Percentiles rank a stretch among this genome's conserved stretches.
Conservation (phyloP, 1,284 basidiomycete species). For the Caloboletus firmus region DNA sequence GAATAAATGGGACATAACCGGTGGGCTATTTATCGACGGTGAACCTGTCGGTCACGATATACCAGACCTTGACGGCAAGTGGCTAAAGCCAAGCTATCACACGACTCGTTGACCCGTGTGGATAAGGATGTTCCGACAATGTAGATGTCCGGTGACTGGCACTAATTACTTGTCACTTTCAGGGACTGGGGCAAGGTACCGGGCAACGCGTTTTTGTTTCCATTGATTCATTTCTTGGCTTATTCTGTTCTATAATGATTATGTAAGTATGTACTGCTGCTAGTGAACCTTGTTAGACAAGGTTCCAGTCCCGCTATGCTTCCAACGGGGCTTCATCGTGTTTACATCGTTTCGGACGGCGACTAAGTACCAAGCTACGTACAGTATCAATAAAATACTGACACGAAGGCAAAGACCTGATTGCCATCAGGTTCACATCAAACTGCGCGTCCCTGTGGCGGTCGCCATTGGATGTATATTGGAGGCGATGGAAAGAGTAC, state of each 20-base stretch:
- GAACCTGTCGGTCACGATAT: conserved; percentile 37
- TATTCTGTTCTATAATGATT: conserved; percentile 12
- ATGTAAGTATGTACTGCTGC: conserved; percentile 12
- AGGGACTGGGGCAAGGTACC: conserved; percentile 7
- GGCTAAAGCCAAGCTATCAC: conserved; percentile 32
- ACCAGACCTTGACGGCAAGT: conserved; percentile 43
- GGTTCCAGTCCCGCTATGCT: conserved; percentile 23
- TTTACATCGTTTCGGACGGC: conserved; percentile 30
- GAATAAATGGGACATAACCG: conserved; percentile 36
- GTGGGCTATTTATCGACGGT: conserved; percentile 51
- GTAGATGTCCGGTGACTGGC: background rate
- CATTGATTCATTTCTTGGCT: conserved; percentile 10
- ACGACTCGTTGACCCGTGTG: conserved; percentile 12
- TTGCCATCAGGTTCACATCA: conserved; percentile 13
- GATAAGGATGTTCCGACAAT: conserved; percentile 6
- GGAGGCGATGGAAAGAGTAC: conserved; percentile 4
- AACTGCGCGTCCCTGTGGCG: conserved; percentile 3
- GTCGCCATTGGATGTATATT: conserved; percentile 13
- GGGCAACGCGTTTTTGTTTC: conserved; percentile 21
- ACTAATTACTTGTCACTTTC: conserved; percentile 5
- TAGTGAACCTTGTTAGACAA: conserved; percentile 25
- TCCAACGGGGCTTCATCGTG: conserved; percentile 25
- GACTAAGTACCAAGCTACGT: conserved; percentile 27
- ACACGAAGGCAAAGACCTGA: conserved; percentile 10
- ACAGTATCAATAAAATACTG: conserved; percentile 16